These are phyloP conservation scores for Thalassiosira sp. DNA, from an alignment of 352 stramenopile species.

Conservation along the genomic window DNA sequence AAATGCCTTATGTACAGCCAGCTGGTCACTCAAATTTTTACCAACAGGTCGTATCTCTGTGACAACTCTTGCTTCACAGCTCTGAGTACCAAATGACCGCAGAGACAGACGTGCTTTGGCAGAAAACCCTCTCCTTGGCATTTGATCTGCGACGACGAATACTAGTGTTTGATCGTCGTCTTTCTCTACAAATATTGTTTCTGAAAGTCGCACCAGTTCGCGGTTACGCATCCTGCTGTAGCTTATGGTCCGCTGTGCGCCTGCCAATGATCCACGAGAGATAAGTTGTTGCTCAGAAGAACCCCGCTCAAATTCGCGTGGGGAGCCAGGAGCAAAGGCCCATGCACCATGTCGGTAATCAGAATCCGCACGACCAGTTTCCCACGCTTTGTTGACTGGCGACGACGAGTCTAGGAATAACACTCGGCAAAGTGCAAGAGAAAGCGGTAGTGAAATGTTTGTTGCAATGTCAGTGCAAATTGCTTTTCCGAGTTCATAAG, in stretches of 20 bases:
- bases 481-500: constrained; percentile 72
- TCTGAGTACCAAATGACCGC: constrained; percentile 47
- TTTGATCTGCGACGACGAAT: constrained; percentile 64
- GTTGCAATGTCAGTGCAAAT: constrained; percentile 67
- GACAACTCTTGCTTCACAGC: constrained; percentile 64
- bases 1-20: constrained; percentile 79
- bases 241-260: constrained; percentile 61
- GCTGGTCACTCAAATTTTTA: constrained; percentile 80
- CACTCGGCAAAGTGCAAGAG: constrained; percentile 69
- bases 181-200: constrained; percentile 73
- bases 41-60: constrained; percentile 72
- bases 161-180: constrained; percentile 68
- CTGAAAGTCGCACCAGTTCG: constrained; percentile 59
- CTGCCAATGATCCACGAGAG: constrained; percentile 70
- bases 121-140: constrained; percentile 75
- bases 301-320: constrained; percentile 66
- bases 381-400: constrained; percentile 73
- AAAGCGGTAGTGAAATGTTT: constrained; percentile 64
- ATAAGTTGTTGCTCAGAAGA: constrained; percentile 76
- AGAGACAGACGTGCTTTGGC: constrained; percentile 70
- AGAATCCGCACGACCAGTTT: constrained; percentile 65
- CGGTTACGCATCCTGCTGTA: constrained; percentile 68
- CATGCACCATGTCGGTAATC: constrained; percentile 70
- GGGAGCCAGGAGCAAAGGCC: constrained; percentile 68
- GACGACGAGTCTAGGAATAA: constrained; percentile 77